Evolutionary conservation across 441 rosid species (phyloP), one percentile per base, ranked within the genome.

Genomic region (Populus hybrid): DNA sequence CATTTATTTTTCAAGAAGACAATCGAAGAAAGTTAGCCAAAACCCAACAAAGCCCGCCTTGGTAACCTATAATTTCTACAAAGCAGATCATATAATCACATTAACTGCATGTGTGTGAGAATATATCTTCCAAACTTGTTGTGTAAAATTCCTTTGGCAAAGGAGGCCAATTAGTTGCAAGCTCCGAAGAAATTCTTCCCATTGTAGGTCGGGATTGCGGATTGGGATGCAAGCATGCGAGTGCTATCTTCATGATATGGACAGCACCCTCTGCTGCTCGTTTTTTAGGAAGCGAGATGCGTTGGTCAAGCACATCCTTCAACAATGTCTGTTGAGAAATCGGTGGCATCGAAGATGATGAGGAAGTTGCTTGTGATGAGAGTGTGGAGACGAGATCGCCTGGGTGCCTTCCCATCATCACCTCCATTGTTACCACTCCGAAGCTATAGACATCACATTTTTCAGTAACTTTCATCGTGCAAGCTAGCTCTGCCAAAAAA

Each of bases 341-440:
- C 8, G 0, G 21, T 53, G 61, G 7, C 16, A 1, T 14, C 20
- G 61, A 53, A 16, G 72, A 67, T 2, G 72, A 7, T 14, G 42
- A 35, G 12, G 73, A 28, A 20, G 67, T 16, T 10, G 66, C 20
- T 0, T 50, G 23, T 20, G 76, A 29, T 63, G 29, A 59, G 2
- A 71, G 31, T 14, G 64, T 24, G 10, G 61, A 38, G 61, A 71
- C 6, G 31, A 76, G 67, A 26, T 69, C 69, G 24, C 26, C 64
- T 1, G 79, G 79, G 63, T 69, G 74, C 53, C 33, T 69, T 59
- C 79, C 79, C 74, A 35, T 69, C 4, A 76, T 53, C 24, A 61
- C 59, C 63, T 69, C 74, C 36, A 71, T 20, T 59, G 70, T 28
- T 11, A 77, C 74, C 38, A 71, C 21, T 11, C 74, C 74, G 9